Base-by-base conservation (phyloP, 352 stramenopile species). In the Globisporangium cylindrosporum region DNA sequence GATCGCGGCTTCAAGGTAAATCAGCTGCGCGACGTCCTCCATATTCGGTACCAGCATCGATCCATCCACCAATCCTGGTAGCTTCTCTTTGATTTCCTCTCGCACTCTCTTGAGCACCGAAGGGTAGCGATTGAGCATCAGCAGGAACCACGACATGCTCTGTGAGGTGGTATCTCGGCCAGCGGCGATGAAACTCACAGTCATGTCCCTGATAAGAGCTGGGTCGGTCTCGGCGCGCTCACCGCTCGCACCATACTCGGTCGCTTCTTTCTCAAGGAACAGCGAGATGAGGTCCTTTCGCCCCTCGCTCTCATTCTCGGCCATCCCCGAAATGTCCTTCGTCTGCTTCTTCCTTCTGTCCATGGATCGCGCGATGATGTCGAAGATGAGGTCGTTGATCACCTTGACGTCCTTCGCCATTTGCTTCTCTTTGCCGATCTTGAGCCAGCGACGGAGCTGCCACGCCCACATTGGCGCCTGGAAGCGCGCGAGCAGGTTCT, bases 181-280 rank as follows among this genome's bases (percentile, higher is more conserved):
- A 43, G 88, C 89, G 24, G 90, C 76, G 32, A 96, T 70, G 55
- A 96, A 94, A 64, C 79, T 90, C 48, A 97, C 74, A 9, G 88
- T 73, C 54, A 97, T 90, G 72, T 96, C 86, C 20, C 86, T 82
- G 53, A 97, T 82, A 7, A 77, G 60, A 10, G 53, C 36, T 9
- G 59, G 24, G 20, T 70, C 59, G 7, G 46, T 68, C 51, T 22
- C 29, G 18, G 32, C 20, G 15, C 22, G 24, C 53, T 70, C 59
- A 41, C 49, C 56, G 18, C 49, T 36, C 18, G 51, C 55, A 4
- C 36, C 36, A 32, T 70, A 53, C 38, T 80, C 69, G 0, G 63
- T 66, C 38, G 72, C 70, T 0, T 67, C 76, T 27, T 75, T 77
- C 7, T 85, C 78, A 10, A 89, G 75, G 49, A 86, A 89, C 29